phyloP scores from a whole-genome alignment of 768 basidiomycete genomes.

The Pulveroboletus sp. region DNA sequence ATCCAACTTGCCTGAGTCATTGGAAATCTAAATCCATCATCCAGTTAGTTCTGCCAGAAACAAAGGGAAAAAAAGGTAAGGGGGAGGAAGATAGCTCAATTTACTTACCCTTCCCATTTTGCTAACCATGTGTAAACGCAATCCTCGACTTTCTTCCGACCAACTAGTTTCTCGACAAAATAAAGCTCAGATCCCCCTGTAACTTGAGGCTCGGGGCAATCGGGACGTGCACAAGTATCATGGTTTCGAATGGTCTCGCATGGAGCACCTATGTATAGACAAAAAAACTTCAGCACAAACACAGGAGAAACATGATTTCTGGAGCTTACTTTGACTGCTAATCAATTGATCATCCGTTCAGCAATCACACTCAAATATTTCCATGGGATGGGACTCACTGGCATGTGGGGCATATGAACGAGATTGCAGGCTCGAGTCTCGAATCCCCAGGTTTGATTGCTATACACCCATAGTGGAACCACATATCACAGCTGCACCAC shows the following conservation, averaged over 20 bases:
- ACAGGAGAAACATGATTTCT: not conserved
- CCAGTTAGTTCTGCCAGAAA: not conserved
- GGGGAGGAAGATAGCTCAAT: not conserved
- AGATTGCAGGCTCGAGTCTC: conserved; percentile 27
- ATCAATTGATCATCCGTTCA: not conserved
- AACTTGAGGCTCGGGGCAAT: conserved; percentile 17
- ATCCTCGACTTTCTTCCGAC: conserved; percentile 17
- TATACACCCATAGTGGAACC: conserved; percentile 53
- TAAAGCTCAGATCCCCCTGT: conserved; percentile 8
- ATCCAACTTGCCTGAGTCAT: conserved; percentile 29
- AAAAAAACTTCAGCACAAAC: not conserved
- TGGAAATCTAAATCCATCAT: conserved; percentile 16
- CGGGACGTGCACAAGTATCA: conserved; percentile 22
- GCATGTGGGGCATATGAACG: conserved; percentile 44
- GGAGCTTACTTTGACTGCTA: conserved; percentile 13
- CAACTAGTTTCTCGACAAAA: conserved; percentile 28
- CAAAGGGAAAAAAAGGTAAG: not conserved
- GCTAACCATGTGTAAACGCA: conserved; percentile 24
- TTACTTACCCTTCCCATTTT: conserved; percentile 31
- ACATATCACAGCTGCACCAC: conserved; percentile 34
- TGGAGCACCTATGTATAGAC: conserved; percentile 13
- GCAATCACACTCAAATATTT: not conserved
- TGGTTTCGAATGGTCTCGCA: conserved; percentile 8
- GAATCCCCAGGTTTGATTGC: conserved; percentile 36
- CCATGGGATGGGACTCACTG: conserved; percentile 13